Base-by-base conservation (phyloP, 768 basidiomycete genomes). In the Glaciozyma martinii region DNA sequence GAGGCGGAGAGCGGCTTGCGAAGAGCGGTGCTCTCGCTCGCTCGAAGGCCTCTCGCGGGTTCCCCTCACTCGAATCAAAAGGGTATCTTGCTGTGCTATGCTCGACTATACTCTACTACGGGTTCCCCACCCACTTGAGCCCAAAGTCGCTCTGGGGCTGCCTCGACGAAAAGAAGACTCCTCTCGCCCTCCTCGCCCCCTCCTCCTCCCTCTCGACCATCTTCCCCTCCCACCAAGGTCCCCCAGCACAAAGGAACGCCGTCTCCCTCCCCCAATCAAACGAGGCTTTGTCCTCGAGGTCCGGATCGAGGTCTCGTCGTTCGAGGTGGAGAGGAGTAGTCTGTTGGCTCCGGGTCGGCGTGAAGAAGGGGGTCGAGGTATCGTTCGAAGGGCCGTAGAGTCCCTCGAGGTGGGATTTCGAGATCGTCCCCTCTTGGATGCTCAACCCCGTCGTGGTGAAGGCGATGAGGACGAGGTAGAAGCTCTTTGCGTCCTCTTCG, bases 191-290 rank as follows among this genome's bases (percentile, higher is more conserved):
- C 37, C 37, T 40, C 37, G 37, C 37, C 7, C 2, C 37, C 37
- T 13, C 12, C 12, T 13, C 37, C 37, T 7, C 12, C 37, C 37
- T 40, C 37, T 13, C 37, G 10, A 12, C 37, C 37, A 13, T 40
- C 37, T 13, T 40, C 37, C 37, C 37, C 37, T 40, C 49, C 49
- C 49, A 50, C 13, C 49, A n/a, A 15, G 23, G n/a, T n/a, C 27
- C 49, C 9, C 49, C 49, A 27, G 27, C 7, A 46, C 54, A 56
- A 9, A 61, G 43, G 18, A 21, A 19, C 1, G 25, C 61, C 25
- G 62, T 40, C 18, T 58, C 62, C 32, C 56, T 29, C 8, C 21
- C 49, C 40, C 52, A 63, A 49, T 66, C 65, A 25, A 61, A 49
- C 27, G 49, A 37, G 25, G 60, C 60, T 13, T 47, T 53, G 1